phyloP scores from a whole-genome alignment of 495 filamentous ascomycete genomes.

The Penicillium nucicola region DNA sequence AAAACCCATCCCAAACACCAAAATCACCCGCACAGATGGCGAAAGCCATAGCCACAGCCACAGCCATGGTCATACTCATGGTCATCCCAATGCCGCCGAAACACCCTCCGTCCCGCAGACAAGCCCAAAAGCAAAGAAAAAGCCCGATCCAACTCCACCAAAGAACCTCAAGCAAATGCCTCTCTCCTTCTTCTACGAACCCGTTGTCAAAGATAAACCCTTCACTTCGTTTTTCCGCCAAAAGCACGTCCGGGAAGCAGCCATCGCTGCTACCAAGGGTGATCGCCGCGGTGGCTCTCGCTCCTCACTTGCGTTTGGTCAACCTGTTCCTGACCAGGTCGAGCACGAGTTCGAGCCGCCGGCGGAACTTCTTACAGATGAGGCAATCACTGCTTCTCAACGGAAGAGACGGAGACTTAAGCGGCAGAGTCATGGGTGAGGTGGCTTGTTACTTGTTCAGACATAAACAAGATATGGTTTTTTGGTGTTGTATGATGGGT shows the following conservation, averaged over 20 bases:
- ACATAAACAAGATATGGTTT: neutral
- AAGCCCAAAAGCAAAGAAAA: neutral
- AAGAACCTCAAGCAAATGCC: slow-evolving; percentile 8
- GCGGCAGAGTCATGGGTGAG: slow-evolving; percentile 30
- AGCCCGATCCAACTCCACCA: slow-evolving; percentile 30
- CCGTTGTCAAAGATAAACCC: slow-evolving; percentile 51
- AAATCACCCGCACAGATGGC: slow-evolving; percentile 7
- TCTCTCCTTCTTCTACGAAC: slow-evolving; percentile 3
- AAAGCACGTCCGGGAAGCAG: slow-evolving; percentile 70
- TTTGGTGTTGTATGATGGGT: neutral
- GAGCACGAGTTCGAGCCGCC: slow-evolving; percentile 75
- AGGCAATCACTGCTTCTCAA: slow-evolving; percentile 62
- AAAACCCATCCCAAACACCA: slow-evolving; percentile 9
- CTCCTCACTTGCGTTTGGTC: slow-evolving; percentile 65
- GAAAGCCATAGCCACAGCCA: slow-evolving; percentile 2
- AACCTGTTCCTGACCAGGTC: slow-evolving; percentile 68
- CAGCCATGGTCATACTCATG: slow-evolving; percentile 10
- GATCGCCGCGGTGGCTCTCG: slow-evolving; percentile 40
- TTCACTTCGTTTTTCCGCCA: slow-evolving; percentile 86
- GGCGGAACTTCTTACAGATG: slow-evolving; percentile 62
- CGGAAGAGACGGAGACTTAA: slow-evolving; percentile 53
- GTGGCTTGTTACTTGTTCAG: neutral
- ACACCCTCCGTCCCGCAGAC: neutral
- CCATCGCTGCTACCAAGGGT: slow-evolving; percentile 54
- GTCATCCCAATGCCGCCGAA: slow-evolving; percentile 13